Base-by-base conservation (phyloP, 495 filamentous ascomycete species). In the Hyaloscypha bicolor region DNA sequence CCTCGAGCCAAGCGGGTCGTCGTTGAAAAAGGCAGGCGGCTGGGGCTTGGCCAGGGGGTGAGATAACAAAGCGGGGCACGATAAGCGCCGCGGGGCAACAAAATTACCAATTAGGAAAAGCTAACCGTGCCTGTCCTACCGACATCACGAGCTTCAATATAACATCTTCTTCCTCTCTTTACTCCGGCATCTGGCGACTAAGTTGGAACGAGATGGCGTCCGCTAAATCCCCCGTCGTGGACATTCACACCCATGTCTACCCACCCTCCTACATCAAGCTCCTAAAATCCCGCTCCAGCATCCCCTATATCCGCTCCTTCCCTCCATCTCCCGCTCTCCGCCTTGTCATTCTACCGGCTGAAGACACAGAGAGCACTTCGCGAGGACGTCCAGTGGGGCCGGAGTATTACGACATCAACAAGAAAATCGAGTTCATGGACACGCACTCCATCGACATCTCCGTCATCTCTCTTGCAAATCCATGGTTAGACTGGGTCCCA, bases 181-280 rank as follows among this genome's bases (percentile, higher is more conserved):
- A 14, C 42, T 37, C 25, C 19, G 22, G 9, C 21, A 1, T 22
- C 21, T 21, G 30, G 9, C 12, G n/a, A 29, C 29, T 51, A 64
- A 64, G 8, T 45, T 19, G 11, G 16, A 30, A 25, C 58, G 58
- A 14, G 19, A 71, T 66, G 60, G 60, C 62, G 29, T 25, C 63
- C 21, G 31, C 60, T 19, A 70, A 66, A 52, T 69, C 78, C 35
- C 68, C 81, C 9, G 82, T 93, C 42, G 91, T 97, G 55, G 94
- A 97, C 78, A 86, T 97, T 73, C 94, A 97, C 80, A 97, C 94
- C 14, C 94, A 98, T 82, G 88, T 97, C 80, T 97, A 97, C 76
- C 91, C 93, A 0, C 91, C 91, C 0, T 83, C 86, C 9, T 98
- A 94, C 78, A 87, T 97, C 82, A 76, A 84, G 62, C 87, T 97